These are phyloP conservation scores for Boechera retrofracta DNA, from an alignment of 345 rosid genomes.

Conservation along the genomic window DNA sequence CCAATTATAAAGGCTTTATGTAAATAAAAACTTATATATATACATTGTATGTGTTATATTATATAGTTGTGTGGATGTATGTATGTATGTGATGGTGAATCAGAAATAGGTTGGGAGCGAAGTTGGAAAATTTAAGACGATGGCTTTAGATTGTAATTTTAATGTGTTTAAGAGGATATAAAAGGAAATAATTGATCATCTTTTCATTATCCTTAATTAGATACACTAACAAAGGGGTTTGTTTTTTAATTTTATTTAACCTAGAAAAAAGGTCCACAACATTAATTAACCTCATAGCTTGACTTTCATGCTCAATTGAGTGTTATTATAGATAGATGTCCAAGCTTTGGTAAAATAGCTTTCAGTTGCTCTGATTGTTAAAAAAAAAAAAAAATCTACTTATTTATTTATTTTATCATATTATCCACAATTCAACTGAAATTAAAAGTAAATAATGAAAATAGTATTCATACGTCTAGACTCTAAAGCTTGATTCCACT, in stretches of 20 bases:
- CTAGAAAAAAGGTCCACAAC: slow-evolving; percentile 24
- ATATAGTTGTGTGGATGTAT: slow-evolving; percentile 9
- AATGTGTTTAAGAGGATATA: not conserved
- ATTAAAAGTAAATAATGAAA: not conserved
- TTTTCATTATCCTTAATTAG: not conserved
- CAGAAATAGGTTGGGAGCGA: slow-evolving; percentile 46
- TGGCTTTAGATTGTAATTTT: slow-evolving; percentile 35
- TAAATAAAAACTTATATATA: slow-evolving; percentile 4
- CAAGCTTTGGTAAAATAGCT: not conserved
- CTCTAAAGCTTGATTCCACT: no score
- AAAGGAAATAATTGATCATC: not conserved
- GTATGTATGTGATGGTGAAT: slow-evolving; percentile 35
- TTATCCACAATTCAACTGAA: not conserved
- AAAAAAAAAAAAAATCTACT: no score
- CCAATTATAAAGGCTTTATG: slow-evolving; percentile 48
- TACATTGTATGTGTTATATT: not conserved
- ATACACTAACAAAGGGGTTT: not conserved
- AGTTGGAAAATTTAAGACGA: slow-evolving; percentile 44
- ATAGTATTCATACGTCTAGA: no score
- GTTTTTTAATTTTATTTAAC: no score
- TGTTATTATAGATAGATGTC: not conserved
- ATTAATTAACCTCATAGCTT: slow-evolving; percentile 16
- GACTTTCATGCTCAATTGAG: slow-evolving; percentile 3
- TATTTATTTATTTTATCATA: no score
- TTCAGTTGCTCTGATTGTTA: no score